These are phyloP conservation scores for Massospora cicadina DNA, from an alignment of 371 early-diverging fungal species.

Conservation along the genomic window DNA sequence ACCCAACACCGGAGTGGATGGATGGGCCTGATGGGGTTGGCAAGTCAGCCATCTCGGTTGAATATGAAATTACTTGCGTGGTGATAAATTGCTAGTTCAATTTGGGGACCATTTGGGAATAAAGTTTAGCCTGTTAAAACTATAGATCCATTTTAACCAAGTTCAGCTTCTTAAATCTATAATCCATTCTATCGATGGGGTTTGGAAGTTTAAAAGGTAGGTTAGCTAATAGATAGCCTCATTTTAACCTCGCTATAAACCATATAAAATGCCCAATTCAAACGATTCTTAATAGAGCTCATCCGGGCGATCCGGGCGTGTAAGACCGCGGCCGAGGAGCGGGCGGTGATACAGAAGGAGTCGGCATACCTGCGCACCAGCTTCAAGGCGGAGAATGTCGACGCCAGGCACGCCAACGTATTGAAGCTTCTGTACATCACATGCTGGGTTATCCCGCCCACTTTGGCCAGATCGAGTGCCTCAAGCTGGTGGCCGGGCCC, in stretches of 20 bases:
- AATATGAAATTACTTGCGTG: no score
- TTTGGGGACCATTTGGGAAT: no score
- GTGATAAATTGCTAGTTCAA: no score
- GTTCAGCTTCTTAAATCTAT: no score
- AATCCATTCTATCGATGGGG: not conserved
- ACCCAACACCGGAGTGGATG: no score
- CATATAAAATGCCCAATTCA: not conserved
- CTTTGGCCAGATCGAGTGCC: constrained; percentile 96
- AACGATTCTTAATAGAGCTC: constrained; percentile 40
- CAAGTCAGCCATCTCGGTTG: no score
- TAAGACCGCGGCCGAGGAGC: constrained; percentile 96
- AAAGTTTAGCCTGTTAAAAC: no score
- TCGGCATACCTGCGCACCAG: constrained; percentile 87
- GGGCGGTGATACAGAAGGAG: constrained; percentile 91
- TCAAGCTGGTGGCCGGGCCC: constrained; percentile 87
- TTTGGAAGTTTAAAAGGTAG: constrained; percentile 11
- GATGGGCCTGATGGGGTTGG: no score
- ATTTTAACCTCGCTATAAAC: no score
- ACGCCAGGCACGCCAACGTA: constrained; percentile 73
- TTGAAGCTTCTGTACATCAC: constrained; percentile 93
- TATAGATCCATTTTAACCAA: no score
- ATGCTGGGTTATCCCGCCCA: constrained; percentile 96
- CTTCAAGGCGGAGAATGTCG: constrained; percentile 77
- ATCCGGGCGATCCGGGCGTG: constrained; percentile 89
- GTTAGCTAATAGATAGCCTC: not conserved